Base-by-base conservation (phyloP, 2,329 filamentous ascomycete species). In the Colletotrichum sp. region DNA sequence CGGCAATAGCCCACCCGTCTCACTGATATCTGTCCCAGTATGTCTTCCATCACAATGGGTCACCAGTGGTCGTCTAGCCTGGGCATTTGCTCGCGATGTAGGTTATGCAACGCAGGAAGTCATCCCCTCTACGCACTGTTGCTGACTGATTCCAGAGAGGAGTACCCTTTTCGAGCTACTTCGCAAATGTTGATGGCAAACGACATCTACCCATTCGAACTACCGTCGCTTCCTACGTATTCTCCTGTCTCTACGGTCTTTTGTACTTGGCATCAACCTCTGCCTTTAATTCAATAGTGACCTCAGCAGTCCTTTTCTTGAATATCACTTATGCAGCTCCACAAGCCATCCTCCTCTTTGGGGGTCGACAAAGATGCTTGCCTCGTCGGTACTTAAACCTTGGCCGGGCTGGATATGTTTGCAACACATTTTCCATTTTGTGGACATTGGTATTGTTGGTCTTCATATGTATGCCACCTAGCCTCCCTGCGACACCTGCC, bases 281-380 rank as follows among this genome's bases (percentile, higher is more conserved):
- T 4, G 83, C 83, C 1, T 84, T 83, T 75, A 84, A 83, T 69
- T 83, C 82, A 0, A 83, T 84, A 57, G 79, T 84, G 59, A 82
- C 74, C 9, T 78, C 80, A 2, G 80, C 82, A 7, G 80, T 82
- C 3, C 71, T 83, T 0, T 77, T 77, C 57, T 55, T 83, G n/a
- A 83, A 82, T 39, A 79, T 83, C 34, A 81, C 81, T 2, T 83
- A 83, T 28, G 76, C 72, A 2, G 72, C 83, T 3, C 82, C 82
- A 1, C 81, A 82, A 69, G 82, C 65, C 2, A 81, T 83, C 4
- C 43, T 79, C 1, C 55, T 77, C 6, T 48, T 77, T 16, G 60
- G 77, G 7, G 79, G 80, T 3, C 76, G 80, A 4, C n/a, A 64
- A 4, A 79, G 74, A n/a, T 61, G 16, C n/a, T 76, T 81, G 7